phyloP scores from a whole-genome alignment of 208 protist genomes.

The Acanthamoeba sp. region DNA sequence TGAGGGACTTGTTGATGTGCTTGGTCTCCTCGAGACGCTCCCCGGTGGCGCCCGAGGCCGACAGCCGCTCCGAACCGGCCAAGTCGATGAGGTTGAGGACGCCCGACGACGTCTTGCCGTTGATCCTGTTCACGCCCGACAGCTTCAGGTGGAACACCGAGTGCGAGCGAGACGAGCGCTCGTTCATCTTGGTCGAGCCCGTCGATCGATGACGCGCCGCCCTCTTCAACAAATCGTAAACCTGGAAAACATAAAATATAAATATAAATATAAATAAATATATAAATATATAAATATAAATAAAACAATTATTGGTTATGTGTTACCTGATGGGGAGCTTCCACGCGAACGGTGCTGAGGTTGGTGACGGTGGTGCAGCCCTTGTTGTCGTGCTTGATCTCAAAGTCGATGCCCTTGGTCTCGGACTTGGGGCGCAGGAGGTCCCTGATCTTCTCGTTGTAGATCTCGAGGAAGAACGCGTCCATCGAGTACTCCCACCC shows the following conservation, averaged over 20 bases:
- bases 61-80: constrained; percentile 91
- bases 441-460: constrained; percentile 92
- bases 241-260: constrained; percentile 58
- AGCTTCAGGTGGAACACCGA: constrained; percentile 86
- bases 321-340: neutral
- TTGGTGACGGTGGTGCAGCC: constrained; percentile 82
- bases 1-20: constrained; percentile 92
- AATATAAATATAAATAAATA: constrained; percentile 37
- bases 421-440: constrained; percentile 80
- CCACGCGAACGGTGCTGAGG: neutral
- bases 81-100: constrained; percentile 89
- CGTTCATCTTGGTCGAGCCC: constrained; percentile 87
- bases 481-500: constrained; percentile 88
- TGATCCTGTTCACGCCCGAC: constrained; percentile 80
- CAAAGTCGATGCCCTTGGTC: constrained; percentile 65
- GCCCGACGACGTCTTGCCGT: constrained; percentile 70
- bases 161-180: constrained; percentile 88
- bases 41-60: constrained; percentile 83
- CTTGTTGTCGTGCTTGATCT: constrained; percentile 83
- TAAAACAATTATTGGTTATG: neutral
- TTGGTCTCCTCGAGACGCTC: constrained; percentile 91
- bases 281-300: neutral
- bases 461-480: constrained; percentile 91
- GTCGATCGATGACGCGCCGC: constrained; percentile 84
- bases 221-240: constrained; percentile 82